A percentile compares a stretch with the other conserved stretches of the same genome.
These are phyloP conservation scores for Monilinia fructicola DNA, from an alignment of 2,329 filamentous ascomycete species.

Conservation along the genomic window DNA sequence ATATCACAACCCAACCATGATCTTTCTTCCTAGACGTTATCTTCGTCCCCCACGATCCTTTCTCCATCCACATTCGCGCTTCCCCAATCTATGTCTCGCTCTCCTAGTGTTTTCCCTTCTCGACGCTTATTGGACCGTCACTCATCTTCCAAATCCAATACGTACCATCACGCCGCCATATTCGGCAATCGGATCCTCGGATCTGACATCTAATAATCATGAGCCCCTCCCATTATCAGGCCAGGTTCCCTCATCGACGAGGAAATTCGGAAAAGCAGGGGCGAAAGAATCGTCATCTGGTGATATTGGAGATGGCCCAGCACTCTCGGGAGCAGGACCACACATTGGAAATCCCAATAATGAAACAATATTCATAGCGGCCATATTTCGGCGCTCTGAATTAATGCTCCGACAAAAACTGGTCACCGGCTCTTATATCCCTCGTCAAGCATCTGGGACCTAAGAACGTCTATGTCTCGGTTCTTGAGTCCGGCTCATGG, in stretches of 20 bases:
- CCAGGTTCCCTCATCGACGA: background rate
- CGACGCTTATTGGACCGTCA: slow-evolving; percentile 16
- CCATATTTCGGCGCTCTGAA: slow-evolving; percentile 68
- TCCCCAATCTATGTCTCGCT: slow-evolving; percentile 5
- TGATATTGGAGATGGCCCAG: background rate
- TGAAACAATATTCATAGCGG: slow-evolving; percentile 61
- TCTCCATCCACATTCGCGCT: slow-evolving; percentile 11
- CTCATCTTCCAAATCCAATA: slow-evolving; percentile 7
- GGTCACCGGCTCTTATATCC: slow-evolving; percentile 60
- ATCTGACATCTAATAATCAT: slow-evolving; percentile 1
- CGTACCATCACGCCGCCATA: slow-evolving; percentile 11
- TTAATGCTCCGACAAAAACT: slow-evolving; percentile 57
- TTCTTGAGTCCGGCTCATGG: slow-evolving; percentile 68
- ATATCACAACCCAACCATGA: slow-evolving; percentile 7
- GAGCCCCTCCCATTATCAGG: background rate
- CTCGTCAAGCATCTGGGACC: slow-evolving; percentile 58
- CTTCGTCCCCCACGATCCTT: slow-evolving; percentile 16
- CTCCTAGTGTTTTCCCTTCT: background rate
- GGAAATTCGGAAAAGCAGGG: background rate
- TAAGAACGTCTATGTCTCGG: slow-evolving; percentile 65
- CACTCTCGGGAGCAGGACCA: background rate
- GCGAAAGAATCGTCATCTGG: background rate
- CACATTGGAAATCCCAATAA: slow-evolving; percentile 21
- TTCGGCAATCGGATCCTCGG: background rate
- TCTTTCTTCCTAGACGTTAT: slow-evolving; percentile 15